phyloP scores from a whole-genome alignment of 805 yeast genomes.

The Dipodascus geniculatus region DNA sequence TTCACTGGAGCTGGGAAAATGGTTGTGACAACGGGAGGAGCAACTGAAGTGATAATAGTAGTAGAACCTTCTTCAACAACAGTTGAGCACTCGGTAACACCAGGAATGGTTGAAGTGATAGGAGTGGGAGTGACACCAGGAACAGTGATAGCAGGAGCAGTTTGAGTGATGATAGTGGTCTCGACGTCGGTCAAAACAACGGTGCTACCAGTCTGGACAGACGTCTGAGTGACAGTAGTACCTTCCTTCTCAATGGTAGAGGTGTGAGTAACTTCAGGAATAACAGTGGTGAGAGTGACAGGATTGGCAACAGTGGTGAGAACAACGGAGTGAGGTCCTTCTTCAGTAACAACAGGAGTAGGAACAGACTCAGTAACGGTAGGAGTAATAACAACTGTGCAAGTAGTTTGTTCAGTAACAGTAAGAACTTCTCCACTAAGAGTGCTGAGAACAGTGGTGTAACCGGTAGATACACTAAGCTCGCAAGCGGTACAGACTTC shows the following conservation, averaged over 20 bases:
- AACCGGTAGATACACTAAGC: background rate
- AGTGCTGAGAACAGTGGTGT: background rate
- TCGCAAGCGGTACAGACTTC: background rate
- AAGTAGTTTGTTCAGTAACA: background rate
- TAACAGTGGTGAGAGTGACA: background rate
- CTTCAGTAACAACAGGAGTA: background rate
- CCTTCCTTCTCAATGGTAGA: background rate
- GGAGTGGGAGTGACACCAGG: background rate
- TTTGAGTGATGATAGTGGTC: background rate
- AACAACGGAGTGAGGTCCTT: background rate
- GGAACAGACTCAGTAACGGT: background rate
- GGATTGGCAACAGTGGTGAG: background rate
- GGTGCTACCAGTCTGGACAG: background rate
- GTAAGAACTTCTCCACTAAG: background rate
- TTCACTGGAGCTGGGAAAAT: background rate
- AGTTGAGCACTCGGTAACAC: background rate
- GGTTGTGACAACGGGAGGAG: background rate
- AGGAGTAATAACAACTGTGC: conserved; percentile 1
- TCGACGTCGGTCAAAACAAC: background rate
- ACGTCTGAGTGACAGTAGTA: background rate
- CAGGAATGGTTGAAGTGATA: background rate
- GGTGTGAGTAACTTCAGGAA: background rate
- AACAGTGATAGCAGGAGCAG: background rate
- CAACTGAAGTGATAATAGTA: background rate
- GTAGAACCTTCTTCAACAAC: background rate